Evolutionary conservation across 331 rosid genomes (phyloP), one percentile per base, ranked within the genome.

Genomic region (Quercus phellos): DNA sequence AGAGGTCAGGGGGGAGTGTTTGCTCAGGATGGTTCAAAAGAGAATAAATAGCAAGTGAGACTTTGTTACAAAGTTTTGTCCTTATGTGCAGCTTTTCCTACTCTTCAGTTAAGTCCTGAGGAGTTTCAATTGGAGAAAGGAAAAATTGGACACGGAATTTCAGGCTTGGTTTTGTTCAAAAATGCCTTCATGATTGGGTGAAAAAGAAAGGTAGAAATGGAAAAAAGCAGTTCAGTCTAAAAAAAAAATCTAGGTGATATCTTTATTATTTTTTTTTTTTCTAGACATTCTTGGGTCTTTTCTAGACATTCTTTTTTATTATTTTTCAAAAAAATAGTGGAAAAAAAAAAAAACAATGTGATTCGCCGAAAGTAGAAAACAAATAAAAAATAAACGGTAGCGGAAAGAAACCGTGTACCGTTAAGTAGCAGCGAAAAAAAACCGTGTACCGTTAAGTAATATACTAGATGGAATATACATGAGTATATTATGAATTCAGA

Each of bases 181-280:
- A 69, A 42, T 70, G 87, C 55, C 51, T 89, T 85, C 84, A 87
- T 94, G 84, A 89, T 85, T 84, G 92, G 89, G 87, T 88, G 89
- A 90, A 91, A 89, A 84, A 73, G 82, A 79, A 79, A 82, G 87
- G 76, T 81, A 78, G 80, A 85, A 83, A 74, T 42, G 61, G 34
- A 70, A 74, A 82, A 70, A 68, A 70, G 51, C 78, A 2, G 73
- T 56, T 74, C 42, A 42, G 27, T 63, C 68, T 55, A 1, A 7
- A 69, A 71, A 30, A 55, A 30, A 55, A 51, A 82, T 88, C 82
- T 56, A 73, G 61, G 78, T 67, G 87, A 80, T 83, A 86, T 82
- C 85, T 86, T 81, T 43, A 43, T 34, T 29, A 3, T 29, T 38
- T 7, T 0, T 46, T 38, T 86, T 80, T 80, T 78, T 72, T 78